A percentile compares a stretch with the other conserved stretches of the same genome.
phyloP scores from a whole-genome alignment of 495 filamentous ascomycete genomes.

The Lophiostoma macrostomum region DNA sequence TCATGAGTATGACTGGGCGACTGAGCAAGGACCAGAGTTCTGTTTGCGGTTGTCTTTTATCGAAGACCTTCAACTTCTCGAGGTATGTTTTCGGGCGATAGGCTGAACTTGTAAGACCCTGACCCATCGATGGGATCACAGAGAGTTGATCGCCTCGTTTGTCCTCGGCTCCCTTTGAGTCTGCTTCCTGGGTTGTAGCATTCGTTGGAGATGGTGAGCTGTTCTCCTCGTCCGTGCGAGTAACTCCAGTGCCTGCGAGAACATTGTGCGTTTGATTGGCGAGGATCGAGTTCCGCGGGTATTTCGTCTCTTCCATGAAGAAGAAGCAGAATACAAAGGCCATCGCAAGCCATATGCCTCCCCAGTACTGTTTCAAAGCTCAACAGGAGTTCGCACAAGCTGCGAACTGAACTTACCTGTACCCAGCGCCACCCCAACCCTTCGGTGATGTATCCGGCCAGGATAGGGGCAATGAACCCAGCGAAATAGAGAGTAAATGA shows the following conservation, averaged over 20 bases:
- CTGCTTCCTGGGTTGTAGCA: too few relatives aligned
- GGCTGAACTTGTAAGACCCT: too few relatives aligned
- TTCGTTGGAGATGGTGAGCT: too few relatives aligned
- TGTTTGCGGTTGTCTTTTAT: too few relatives aligned
- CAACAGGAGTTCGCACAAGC: background rate
- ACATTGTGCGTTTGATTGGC: too few relatives aligned
- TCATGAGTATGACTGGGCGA: too few relatives aligned
- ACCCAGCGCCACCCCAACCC: constrained; percentile 63
- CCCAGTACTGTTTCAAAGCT: constrained; percentile 50
- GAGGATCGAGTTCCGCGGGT: constrained; percentile 36
- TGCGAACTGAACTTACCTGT: constrained; percentile 37
- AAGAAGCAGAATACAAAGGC: constrained; percentile 60
- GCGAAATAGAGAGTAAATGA: constrained; percentile 59
- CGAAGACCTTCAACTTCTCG: too few relatives aligned
- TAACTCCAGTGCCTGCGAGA: background rate
- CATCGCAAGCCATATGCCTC: constrained; percentile 57
- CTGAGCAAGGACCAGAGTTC: too few relatives aligned
- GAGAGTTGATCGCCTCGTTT: too few relatives aligned
- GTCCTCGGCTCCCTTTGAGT: too few relatives aligned
- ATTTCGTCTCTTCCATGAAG: constrained; percentile 71
- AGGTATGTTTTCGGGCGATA: too few relatives aligned
- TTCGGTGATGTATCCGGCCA: constrained; percentile 65
- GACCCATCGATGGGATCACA: too few relatives aligned
- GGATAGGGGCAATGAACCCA: constrained; percentile 62
- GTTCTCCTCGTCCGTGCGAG: background rate